Conservation (phyloP, 179 eudicot genomes). For the Silene coronaria region DNA sequence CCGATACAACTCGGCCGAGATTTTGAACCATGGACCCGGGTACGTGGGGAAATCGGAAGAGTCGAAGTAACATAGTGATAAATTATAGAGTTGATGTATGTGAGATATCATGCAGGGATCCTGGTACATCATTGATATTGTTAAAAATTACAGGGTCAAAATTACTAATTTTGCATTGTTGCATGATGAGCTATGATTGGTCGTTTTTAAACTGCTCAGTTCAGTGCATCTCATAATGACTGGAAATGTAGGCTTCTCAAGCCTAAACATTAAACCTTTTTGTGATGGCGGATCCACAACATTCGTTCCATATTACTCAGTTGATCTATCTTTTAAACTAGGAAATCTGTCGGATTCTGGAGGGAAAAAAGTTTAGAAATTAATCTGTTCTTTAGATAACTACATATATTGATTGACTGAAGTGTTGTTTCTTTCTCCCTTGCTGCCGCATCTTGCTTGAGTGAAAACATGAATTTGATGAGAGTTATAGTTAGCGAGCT, state of each 20-base stretch:
- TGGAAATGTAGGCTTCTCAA: background rate
- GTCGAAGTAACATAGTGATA: too few species aligned
- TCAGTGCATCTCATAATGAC: too few species aligned
- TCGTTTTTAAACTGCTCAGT: too few species aligned
- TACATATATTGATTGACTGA: background rate
- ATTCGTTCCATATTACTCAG: background rate
- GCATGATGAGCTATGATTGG: too few species aligned
- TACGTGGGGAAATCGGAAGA: too few species aligned
- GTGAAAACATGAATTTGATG: background rate
- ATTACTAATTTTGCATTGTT: background rate
- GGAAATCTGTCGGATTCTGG: background rate
- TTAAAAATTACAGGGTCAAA: background rate
- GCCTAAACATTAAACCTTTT: background rate
- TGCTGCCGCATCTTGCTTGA: slow-evolving; percentile 2
- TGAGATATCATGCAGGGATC: background rate
- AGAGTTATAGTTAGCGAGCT: background rate
- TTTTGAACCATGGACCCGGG: too few species aligned
- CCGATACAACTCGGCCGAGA: too few species aligned
- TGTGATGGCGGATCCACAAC: background rate
- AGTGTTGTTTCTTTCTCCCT: background rate
- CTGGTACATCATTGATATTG: background rate
- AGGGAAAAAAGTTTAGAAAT: too few species aligned
- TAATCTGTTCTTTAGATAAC: background rate
- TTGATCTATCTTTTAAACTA: background rate
- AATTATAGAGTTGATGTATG: background rate